Evolutionary conservation across 2,329 filamentous ascomycete genomes (phyloP), one percentile per base, ranked within the genome.

Genomic region (Verticillium zaregamsianum): DNA sequence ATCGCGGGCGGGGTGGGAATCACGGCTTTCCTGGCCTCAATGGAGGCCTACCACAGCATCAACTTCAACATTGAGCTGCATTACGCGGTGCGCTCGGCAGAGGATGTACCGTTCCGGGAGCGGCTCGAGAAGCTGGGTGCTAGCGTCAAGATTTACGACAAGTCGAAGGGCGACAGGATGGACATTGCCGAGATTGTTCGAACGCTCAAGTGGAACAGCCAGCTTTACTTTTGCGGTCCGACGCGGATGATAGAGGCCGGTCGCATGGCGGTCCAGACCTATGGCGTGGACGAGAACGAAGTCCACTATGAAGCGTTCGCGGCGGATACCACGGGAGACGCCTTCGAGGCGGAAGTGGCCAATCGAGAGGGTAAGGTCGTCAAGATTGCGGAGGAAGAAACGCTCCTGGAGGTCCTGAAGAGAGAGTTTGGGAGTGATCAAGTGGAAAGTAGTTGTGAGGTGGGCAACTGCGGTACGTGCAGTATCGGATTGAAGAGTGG

Each of bases 1-100:
- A 82, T 90, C 33, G 85, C 80, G 0, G 87, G 84, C 11, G 88
- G 87, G 0, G 85, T 90, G 33, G 88, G 87, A 0, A 82, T 90
- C 64, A 90, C 88, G 2, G 87, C 87, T 0, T 90, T 90, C 65
- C 68, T 90, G 9, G 67, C 76, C 1, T 74, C 86, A 28, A 68
- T 85, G 3, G 72, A 81, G 57, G 59, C 33, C 1, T 79, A 79
- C 63, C 69, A 73, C 17, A 35, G 66, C 5, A 81, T 82, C 62
- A 77, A 86, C 67, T 82, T 74, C 69, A 79, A 80, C 61, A 80
- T 79, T 40, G 75, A 77, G 25, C 71, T 90, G 49, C 86, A 90
- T 72, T 88, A 86, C 63, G 86, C 82, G 0, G 81, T 89, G 15
- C 79, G 82, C 9, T 79, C 76, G 1, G 68, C 69, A 0, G 75